These are phyloP conservation scores for Phlebiopsis flavidoalba DNA, from an alignment of 768 basidiomycete species.

Conservation along the genomic window DNA sequence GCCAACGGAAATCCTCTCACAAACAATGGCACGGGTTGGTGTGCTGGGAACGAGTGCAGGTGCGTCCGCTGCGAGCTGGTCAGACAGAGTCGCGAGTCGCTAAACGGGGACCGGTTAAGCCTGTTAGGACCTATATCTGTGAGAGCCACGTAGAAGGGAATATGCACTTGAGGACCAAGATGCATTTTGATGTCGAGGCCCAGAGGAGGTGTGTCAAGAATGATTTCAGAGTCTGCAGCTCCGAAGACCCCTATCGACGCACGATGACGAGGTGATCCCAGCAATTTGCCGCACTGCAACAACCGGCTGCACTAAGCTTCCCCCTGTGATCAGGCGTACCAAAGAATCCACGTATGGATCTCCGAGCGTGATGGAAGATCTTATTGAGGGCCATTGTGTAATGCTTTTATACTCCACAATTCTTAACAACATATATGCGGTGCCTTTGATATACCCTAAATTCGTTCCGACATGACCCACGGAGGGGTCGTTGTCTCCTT, in stretches of 20 bases:
- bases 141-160: constrained; percentile 17
- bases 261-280: constrained; percentile 14
- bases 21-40: constrained; percentile 13
- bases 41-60: constrained; percentile 25
- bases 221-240: too few species aligned
- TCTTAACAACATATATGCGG: too few species aligned
- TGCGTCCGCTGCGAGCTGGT: background rate
- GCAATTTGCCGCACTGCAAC: too few species aligned
- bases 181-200: constrained; percentile 4
- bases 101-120: constrained; percentile 4
- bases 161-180: constrained; percentile 22
- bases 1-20: background rate
- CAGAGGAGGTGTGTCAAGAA: background rate
- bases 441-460: too few species aligned
- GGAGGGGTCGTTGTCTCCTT: too few species aligned
- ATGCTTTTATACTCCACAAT: too few species aligned
- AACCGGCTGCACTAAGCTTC: too few species aligned
- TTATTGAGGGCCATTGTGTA: too few species aligned
- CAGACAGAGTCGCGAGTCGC: background rate
- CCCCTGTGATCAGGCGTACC: too few species aligned
- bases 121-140: constrained; percentile 19
- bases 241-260: background rate
- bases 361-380: too few species aligned
- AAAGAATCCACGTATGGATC: too few species aligned
- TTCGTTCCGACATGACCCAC: too few species aligned